Conservation (phyloP, 2,329 filamentous ascomycete genomes). For the Aspergillus clavatus region DNA sequence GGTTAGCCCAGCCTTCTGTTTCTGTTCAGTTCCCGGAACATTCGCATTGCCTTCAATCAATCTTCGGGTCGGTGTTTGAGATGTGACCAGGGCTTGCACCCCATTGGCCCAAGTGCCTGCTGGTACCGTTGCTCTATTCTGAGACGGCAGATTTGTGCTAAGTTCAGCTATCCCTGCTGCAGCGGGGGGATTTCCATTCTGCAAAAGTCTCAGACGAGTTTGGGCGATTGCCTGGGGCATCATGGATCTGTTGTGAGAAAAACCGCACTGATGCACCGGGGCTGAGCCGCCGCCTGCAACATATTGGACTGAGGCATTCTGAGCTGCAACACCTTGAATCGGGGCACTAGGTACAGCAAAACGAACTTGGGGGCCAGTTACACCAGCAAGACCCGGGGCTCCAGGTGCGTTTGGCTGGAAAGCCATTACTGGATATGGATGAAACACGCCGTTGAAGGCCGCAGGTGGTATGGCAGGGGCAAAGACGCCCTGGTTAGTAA, state of each 20-base stretch:
- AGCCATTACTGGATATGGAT: conserved; percentile 4
- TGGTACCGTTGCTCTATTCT: background rate
- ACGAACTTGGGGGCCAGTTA: background rate
- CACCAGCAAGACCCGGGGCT: background rate
- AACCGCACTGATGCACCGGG: background rate
- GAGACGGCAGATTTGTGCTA: background rate
- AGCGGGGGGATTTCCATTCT: background rate
- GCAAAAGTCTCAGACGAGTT: background rate
- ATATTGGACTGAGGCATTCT: background rate
- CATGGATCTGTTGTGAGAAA: background rate
- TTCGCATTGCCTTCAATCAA: background rate
- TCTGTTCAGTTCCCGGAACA: background rate
- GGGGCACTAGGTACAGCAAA: background rate
- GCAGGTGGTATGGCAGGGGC: conserved; percentile 20
- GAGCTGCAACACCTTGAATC: background rate
- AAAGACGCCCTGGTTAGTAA: conserved; percentile 15
- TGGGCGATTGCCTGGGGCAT: background rate
- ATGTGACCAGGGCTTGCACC: background rate
- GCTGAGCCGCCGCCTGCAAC: background rate
- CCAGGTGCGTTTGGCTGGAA: background rate
- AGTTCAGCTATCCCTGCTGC: background rate
- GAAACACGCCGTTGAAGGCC: conserved; percentile 15
- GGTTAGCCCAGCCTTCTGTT: background rate
- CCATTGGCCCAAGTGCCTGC: background rate
- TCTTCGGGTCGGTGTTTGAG: background rate